Evolutionary conservation across 352 stramenopile genomes (phyloP), one percentile per base, ranked within the genome.

Genomic region (Pythium apleroticum): DNA sequence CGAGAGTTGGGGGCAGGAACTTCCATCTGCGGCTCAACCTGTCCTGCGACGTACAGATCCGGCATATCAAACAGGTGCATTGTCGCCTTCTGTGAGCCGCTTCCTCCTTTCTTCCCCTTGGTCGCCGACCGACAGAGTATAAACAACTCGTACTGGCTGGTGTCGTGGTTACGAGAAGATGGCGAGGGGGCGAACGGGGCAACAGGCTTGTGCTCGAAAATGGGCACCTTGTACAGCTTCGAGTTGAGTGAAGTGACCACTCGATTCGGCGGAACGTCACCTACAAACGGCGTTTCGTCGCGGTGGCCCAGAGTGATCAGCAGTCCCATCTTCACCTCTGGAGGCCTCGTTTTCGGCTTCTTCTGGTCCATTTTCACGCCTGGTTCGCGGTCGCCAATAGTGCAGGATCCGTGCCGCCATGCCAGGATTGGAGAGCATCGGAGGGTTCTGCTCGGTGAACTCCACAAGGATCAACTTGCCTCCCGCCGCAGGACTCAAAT

Each of bases 361-460:
- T 91, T 91, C 64, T 84, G 60, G 14, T 91, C 80, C n/a, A n/a
- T n/a, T n/a, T n/a, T n/a, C n/a, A n/a, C n/a, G n/a, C n/a, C n/a
- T n/a, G n/a, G n/a, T n/a, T 22, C 83, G 85, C 46, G 85, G 82
- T 11, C 85, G 81, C 81, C 83, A 94, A 57, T 94, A 94, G 69
- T 94, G 84, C 63, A 94, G 57, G 24, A 94, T 87, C n/a, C 82
- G 84, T 25, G 84, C 77, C 17, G 86, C 86, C 86, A 94, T 94
- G 27, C 86, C 86, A 15, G 81, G 78, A 54, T 94, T 94, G 25
- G 78, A 81, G 4, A 93, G 66, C 81, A 94, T 89, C 14, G 86
- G 86, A 10, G 86, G 86, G 53, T 82, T 77, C 63, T 94, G 84
- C 64, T 94, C 86, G 28, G 82, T 91, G 74, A 91, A 94, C 65